Evolutionary conservation across 495 filamentous ascomycete species (phyloP), one percentile per base, ranked within the genome.

Genomic region (Aspergillus hancockii): DNA sequence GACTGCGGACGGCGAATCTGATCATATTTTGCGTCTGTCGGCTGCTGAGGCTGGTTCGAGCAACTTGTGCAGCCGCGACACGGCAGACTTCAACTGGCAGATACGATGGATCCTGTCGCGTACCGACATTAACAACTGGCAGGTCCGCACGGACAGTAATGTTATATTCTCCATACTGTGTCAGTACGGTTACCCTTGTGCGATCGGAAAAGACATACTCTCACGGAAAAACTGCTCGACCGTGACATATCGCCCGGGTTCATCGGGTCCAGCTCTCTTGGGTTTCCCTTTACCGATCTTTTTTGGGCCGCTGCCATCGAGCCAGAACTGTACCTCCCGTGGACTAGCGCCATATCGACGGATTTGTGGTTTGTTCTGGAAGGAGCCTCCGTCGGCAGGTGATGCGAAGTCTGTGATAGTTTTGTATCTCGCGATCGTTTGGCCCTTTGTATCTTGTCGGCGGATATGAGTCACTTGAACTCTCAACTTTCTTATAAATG

Each of bases 121-220:
- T 85, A 5, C 90, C 90, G 13, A 88, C 78, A 64, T 95, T 92
- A 56, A 97, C 71, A 4, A 93, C 79, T 0, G 90, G 90, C 8
- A 82, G 56, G 0, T 67, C 59, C 0, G 75, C 72, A 19, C 74
- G 53, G 3, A 79, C 43, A 2, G 60, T 65, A 5, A 81, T 75
- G 4, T 75, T 67, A 67, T 84, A 81, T 22, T 75, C 78, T 81
- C n/a, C n/a, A 38, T 30, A 57, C 8, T 13, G 19, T 46, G 19
- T 46, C 13, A 36, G 23, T 22, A 32, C 10, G 3, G 34, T 9
- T 14, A 30, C 43, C 10, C 16, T 31, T 43, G 18, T 62, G 21
- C 7, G n/a, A 34, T 12, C 13, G 43, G 25, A 22, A 16, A 10
- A 52, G 19, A 69, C 76, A 75, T 65, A 83, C 79, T 69, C 50